Percentiles rank a stretch among this genome's conserved stretches.
phyloP scores from a whole-genome alignment of 1,284 basidiomycete genomes.

The Calocybe gambosa region DNA sequence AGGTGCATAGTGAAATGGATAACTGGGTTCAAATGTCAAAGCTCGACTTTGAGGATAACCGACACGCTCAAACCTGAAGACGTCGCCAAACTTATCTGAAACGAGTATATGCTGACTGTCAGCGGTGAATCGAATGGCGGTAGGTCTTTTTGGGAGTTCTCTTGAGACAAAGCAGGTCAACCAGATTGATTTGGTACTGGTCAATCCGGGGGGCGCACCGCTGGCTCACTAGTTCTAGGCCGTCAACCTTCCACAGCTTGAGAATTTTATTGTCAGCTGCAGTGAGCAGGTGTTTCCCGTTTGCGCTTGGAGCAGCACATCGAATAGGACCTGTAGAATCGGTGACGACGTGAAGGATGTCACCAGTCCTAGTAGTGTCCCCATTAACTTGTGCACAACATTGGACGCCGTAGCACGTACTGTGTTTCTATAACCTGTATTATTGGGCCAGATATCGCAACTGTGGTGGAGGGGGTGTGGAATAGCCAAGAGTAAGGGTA shows the following conservation, averaged over 20 bases:
- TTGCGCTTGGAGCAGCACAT: conserved; percentile 48
- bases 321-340: conserved; percentile 51
- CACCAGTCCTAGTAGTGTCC: conserved; percentile 48
- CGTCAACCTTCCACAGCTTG: conserved; percentile 64
- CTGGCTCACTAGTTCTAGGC: conserved; percentile 49
- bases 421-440: conserved; percentile 49
- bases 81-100: conserved; percentile 85
- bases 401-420: conserved; percentile 29
- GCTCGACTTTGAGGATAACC: background rate
- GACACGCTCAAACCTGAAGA: conserved; percentile 55
- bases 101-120: conserved; percentile 58
- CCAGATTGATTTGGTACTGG: background rate
- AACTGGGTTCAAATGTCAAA: conserved; percentile 32
- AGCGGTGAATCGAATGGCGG: conserved; percentile 52
- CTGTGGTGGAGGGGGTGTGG: conserved; percentile 24
- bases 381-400: background rate
- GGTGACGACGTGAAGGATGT: conserved; percentile 41
- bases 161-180: conserved; percentile 30
- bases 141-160: conserved; percentile 73
- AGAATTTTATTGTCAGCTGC: conserved; percentile 77
- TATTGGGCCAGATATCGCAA: conserved; percentile 53
- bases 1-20: conserved; percentile 35
- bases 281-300: conserved; percentile 51
- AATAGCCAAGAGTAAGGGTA: conserved; percentile 47
- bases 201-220: conserved; percentile 41